Base-by-base conservation (phyloP, 148 eudicot species). In the Chenopodium suecicum region DNA sequence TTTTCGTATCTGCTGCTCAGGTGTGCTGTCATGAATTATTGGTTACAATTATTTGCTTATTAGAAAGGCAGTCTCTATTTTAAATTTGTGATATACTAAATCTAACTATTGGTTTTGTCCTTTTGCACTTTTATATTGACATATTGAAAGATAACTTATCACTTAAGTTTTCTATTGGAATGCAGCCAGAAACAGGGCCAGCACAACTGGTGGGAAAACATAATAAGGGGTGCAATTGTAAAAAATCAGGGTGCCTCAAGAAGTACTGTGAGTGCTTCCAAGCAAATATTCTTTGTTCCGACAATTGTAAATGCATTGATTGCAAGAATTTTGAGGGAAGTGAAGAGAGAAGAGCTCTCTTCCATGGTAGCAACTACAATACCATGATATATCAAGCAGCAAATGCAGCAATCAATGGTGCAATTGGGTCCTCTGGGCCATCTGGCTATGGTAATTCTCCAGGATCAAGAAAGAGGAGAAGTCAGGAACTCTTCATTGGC, bases 191-290 rank as follows among this genome's bases (percentile, higher is more conserved):
- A 83, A 79, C 76, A 7, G 84, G 83, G 50, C 82, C 79, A 70
- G 78, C 78, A 60, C 66, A 81, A 66, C 27, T 80, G 22, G 66
- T 80, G 37, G 88, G 75, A 73, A 90, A 88, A 54, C 94, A 93
- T 85, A 86, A 89, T 84, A 93, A 90, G 85, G 98, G 98, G 73
- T 93, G 98, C 86, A 84, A 93, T 85, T 92, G 98, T 79, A 93
- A 90, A 82, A 93, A 84, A 83, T 86, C 90, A 31, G 90, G 94
- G 82, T 93, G 98, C 81, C 98, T 93, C 47, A 93, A 93, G 89
- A 93, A 87, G 90, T 93, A 92, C 83, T 93, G 95, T 31, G 97
- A 93, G 85, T 93, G 97, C 86, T 92, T 90, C 84, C 94, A 91
- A 80, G 95, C 94, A 78, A 90, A 89, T 84, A 88, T 91, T 82